Percentiles rank a stretch among this genome's conserved stretches.
phyloP scores from a whole-genome alignment of 106 monocot genomes.

The Acorus gramineus region DNA sequence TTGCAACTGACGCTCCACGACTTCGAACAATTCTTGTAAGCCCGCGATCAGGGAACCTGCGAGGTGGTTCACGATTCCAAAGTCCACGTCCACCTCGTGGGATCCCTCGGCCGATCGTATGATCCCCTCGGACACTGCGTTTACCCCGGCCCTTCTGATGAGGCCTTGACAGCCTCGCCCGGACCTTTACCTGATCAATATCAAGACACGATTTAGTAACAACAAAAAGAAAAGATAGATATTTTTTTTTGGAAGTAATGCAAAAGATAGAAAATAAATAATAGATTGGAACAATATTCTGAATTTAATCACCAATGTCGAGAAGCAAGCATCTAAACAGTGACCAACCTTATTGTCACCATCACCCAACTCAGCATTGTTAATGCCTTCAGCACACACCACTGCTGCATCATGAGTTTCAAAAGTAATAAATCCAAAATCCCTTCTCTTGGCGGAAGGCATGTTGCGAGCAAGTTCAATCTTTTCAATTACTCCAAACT shows the following conservation, averaged over 20 bases:
- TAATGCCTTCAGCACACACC: constrained; percentile 76
- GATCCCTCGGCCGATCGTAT: constrained; percentile 21
- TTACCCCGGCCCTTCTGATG: constrained; percentile 62
- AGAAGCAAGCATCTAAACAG: not conserved
- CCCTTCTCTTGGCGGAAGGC: constrained; percentile 85
- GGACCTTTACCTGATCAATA: constrained; percentile 56
- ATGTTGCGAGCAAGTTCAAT: constrained; percentile 94
- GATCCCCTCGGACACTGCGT: constrained; percentile 40
- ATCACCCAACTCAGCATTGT: constrained; percentile 74
- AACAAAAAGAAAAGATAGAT: not conserved
- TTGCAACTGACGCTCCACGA: constrained; percentile 17
- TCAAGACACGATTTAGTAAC: not conserved
- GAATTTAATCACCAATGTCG: too few species aligned
- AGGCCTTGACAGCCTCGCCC: constrained; percentile 82
- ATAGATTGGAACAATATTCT: too few species aligned
- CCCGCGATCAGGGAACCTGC: constrained; percentile 25
- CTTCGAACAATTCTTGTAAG: constrained; percentile 15
- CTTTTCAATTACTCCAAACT: constrained; percentile 79
- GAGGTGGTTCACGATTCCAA: constrained; percentile 37
- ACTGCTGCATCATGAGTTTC: constrained; percentile 79
- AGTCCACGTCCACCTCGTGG: constrained; percentile 21
- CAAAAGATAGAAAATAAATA: not conserved
- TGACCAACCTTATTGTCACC: constrained; percentile 72
- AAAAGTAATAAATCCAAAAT: constrained; percentile 98
- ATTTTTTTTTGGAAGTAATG: not conserved